Percentiles rank a stretch among this genome's conserved stretches.
Conservation (phyloP, 768 basidiomycete genomes). For the Tephrocybe sp. region DNA sequence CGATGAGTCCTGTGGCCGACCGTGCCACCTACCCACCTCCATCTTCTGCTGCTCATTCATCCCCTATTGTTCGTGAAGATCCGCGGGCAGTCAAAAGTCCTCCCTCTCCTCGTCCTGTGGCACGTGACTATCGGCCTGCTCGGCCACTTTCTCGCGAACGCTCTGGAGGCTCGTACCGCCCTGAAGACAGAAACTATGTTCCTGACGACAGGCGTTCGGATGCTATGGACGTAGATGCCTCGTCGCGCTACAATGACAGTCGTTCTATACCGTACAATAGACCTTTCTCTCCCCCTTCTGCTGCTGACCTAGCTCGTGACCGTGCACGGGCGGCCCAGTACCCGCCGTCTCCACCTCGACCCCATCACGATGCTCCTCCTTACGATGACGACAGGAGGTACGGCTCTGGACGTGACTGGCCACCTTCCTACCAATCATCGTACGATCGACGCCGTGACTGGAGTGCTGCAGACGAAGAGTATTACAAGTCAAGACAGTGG, state of each 20-base stretch:
- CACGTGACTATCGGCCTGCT: slow-evolving; percentile 25
- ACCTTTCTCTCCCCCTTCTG: slow-evolving; percentile 32
- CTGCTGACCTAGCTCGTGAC: slow-evolving; percentile 29
- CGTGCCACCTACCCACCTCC: slow-evolving; percentile 19
- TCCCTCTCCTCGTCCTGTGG: slow-evolving; percentile 24
- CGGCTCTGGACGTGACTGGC: slow-evolving; percentile 28
- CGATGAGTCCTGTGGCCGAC: slow-evolving; percentile 11
- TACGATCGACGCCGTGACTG: slow-evolving; percentile 30
- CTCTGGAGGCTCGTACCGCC: slow-evolving; percentile 28
- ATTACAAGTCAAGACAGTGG: slow-evolving; percentile 35
- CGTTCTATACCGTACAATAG: slow-evolving; percentile 23
- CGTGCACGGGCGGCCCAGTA: slow-evolving; percentile 30
- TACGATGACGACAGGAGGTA: slow-evolving; percentile 38
- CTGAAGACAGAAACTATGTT: slow-evolving; percentile 35
- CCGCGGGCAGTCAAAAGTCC: slow-evolving; percentile 25
- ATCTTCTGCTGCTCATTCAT: slow-evolving; percentile 11
- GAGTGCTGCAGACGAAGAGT: slow-evolving; percentile 36
- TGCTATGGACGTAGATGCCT: slow-evolving; percentile 30
- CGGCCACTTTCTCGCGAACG: slow-evolving; percentile 34
- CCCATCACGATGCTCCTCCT: slow-evolving; percentile 23
- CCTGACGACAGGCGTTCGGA: slow-evolving; percentile 37
- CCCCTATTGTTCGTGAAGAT: slow-evolving; percentile 34
- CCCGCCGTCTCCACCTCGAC: slow-evolving; percentile 28
- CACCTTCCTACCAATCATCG: slow-evolving; percentile 19
- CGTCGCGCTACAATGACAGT: slow-evolving; percentile 35